phyloP scores from a whole-genome alignment of 352 stramenopile species.

The Chloridella minuta region DNA sequence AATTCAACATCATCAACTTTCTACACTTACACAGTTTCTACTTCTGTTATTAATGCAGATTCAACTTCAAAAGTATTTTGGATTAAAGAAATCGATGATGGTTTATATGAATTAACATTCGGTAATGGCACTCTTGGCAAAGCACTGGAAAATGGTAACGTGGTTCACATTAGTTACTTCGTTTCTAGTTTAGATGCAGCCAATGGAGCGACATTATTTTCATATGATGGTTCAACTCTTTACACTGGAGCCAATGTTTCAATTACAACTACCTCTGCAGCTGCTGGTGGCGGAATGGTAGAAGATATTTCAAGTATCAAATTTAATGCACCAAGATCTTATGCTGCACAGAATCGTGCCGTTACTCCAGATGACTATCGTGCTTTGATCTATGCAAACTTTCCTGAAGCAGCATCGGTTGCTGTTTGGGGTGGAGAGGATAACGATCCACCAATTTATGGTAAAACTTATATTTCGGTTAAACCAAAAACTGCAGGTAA shows the following conservation, averaged over 20 bases:
- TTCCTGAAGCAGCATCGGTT: not conserved
- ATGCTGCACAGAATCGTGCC: not conserved
- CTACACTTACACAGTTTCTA: too few species aligned
- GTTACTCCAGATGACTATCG: conserved; percentile 9
- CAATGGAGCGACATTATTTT: conserved; percentile 5
- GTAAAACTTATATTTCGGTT: conserved; percentile 9
- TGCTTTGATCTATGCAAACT: not conserved
- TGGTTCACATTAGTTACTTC: not conserved
- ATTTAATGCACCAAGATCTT: conserved; percentile 8
- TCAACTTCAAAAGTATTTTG: too few species aligned
- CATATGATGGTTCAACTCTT: not conserved
- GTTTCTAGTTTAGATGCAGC: not conserved
- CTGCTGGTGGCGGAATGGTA: not conserved
- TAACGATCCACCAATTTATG: not conserved
- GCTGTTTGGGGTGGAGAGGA: not conserved
- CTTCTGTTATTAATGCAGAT: too few species aligned
- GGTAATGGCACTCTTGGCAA: not conserved
- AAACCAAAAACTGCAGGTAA: not conserved
- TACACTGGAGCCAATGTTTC: not conserved
- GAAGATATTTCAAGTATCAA: conserved; percentile 7
- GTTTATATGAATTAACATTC: conserved; percentile 6
- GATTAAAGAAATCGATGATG: not conserved
- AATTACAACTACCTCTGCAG: not conserved
- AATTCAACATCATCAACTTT: too few species aligned
- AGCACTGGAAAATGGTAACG: conserved; percentile 3